Percentiles rank a stretch among this genome's conserved stretches.
Conservation (phyloP, 1,284 basidiomycete species). For the Agroathelia rolfsii region DNA sequence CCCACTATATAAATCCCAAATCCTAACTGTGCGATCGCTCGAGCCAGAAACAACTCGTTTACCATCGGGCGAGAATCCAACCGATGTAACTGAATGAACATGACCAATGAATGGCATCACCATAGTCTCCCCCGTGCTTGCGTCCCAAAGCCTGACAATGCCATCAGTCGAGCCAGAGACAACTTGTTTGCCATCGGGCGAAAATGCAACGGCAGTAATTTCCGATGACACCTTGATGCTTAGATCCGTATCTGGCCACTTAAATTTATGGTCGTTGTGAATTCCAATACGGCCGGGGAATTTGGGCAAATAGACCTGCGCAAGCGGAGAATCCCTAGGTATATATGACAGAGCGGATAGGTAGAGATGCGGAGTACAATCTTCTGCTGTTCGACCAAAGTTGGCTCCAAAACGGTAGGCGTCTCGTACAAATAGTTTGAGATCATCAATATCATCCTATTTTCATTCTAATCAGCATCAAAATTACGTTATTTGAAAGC, state of each 20-base stretch:
- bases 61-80: constrained; percentile 10
- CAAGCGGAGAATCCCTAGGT: too few relatives aligned
- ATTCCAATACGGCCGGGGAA: too few relatives aligned
- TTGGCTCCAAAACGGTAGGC: constrained; percentile 9
- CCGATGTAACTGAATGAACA: constrained; percentile 6
- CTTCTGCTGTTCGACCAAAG: constrained; percentile 8
- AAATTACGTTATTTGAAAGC: too few relatives aligned
- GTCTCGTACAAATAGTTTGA: constrained; percentile 9
- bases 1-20: too few relatives aligned
- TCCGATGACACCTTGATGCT: too few relatives aligned
- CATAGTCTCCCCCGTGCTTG: constrained; percentile 1
- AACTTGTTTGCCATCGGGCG: constrained; percentile 9
- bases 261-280: too few relatives aligned
- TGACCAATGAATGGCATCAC: constrained; percentile 9
- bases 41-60: constrained; percentile 8
- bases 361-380: constrained; percentile 15
- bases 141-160: constrained; percentile 12
- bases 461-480: too few relatives aligned
- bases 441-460: too few relatives aligned
- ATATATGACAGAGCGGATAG: constrained; percentile 13
- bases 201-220: constrained; percentile 10
- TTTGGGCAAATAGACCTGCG: too few relatives aligned
- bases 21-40: constrained; percentile 4
- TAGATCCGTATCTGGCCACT: too few relatives aligned
- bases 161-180: constrained; percentile 12